A percentile compares a stretch with the other conserved stretches of the same genome.
Conservation (phyloP, 2,329 filamentous ascomycete genomes). For the Zasmidium angulare region DNA sequence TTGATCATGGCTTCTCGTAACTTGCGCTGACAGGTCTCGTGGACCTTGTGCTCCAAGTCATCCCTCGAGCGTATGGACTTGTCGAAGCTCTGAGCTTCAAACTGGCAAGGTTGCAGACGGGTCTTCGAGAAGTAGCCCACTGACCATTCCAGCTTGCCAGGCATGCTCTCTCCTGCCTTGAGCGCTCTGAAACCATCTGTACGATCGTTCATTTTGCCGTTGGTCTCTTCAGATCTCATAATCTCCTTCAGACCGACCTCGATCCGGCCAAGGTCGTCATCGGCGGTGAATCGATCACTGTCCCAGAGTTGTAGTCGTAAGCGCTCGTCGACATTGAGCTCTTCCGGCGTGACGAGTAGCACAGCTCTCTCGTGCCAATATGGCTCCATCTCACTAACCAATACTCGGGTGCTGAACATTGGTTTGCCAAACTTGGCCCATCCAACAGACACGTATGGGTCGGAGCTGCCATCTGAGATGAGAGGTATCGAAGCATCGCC, state of each 20-base stretch:
- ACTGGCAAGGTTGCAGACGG: slow-evolving; percentile 61
- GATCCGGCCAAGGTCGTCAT: slow-evolving; percentile 72
- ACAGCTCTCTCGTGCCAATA: slow-evolving; percentile 70
- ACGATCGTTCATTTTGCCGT: slow-evolving; percentile 62
- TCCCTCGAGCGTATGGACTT: slow-evolving; percentile 57
- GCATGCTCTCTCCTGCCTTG: slow-evolving; percentile 66
- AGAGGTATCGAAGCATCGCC: slow-evolving; percentile 65
- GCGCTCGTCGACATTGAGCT: slow-evolving; percentile 66
- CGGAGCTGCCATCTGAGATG: slow-evolving; percentile 58
- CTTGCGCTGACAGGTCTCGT: slow-evolving; percentile 57
- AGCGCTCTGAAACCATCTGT: slow-evolving; percentile 66
- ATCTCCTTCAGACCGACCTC: slow-evolving; percentile 66
- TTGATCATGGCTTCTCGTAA: slow-evolving; percentile 64
- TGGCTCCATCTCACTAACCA: slow-evolving; percentile 65
- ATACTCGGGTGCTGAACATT: slow-evolving; percentile 64
- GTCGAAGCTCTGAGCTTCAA: slow-evolving; percentile 61
- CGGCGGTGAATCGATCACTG: slow-evolving; percentile 68
- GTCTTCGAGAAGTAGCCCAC: slow-evolving; percentile 71
- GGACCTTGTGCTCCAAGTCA: slow-evolving; percentile 60
- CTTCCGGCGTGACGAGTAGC: slow-evolving; percentile 68
- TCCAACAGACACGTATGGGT: slow-evolving; percentile 69
- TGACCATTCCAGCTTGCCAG: slow-evolving; percentile 67
- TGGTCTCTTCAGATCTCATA: slow-evolving; percentile 60
- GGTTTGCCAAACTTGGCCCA: slow-evolving; percentile 78
- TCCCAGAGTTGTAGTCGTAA: slow-evolving; percentile 73